Base-by-base conservation (phyloP, 2,329 filamentous ascomycete genomes). In the Xylariaceae sp. region DNA sequence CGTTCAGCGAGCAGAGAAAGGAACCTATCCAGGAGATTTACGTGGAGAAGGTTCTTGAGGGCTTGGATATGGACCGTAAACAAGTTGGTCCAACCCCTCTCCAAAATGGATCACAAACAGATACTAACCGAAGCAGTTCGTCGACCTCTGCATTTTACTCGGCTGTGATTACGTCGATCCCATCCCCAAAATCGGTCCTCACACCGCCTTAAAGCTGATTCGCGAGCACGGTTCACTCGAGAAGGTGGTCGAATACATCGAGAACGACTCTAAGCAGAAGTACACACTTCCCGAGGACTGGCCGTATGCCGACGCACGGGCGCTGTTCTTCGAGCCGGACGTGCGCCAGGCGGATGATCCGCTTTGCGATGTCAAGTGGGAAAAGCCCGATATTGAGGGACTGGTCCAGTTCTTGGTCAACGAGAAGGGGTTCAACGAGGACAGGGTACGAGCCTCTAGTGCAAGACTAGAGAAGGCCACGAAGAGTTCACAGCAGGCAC, bases 131-230 rank as follows among this genome's bases (percentile, higher is more conserved):
- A 7, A 20, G 9, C 69, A 97, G 89, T 99, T 99, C 73, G 92
- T 99, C 68, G 95, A 99, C 73, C 86, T 99, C 48, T 99, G 95
- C 71, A 99, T 99, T 68, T 84, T 99, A 10, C 89, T 99, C 44
- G 95, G 95, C 66, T 99, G 95, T 75, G 95, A 99, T 73, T 99
- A 99, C 71, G 86, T 98, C 71, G 95, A 99, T 67, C 93, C 95
- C 0, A 89, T 99, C 65, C 95, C 95, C 67, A 97, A 96, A 72
- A 82, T 99, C 61, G 95, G 95, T 19, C 93, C 95, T 3, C 89
- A 87, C 67, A 97, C 95, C 0, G 95, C 95, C 1, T 81, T 98
- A 50, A 96, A 96, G 73, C 81, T 99, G 57, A 97, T 99, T 67
- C 91, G 92, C 64, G 93, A 99, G 68, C 87, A 98, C 76, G 90